phyloP scores from a whole-genome alignment of 257 asterid genomes.

The Lavandula angustifolia region DNA sequence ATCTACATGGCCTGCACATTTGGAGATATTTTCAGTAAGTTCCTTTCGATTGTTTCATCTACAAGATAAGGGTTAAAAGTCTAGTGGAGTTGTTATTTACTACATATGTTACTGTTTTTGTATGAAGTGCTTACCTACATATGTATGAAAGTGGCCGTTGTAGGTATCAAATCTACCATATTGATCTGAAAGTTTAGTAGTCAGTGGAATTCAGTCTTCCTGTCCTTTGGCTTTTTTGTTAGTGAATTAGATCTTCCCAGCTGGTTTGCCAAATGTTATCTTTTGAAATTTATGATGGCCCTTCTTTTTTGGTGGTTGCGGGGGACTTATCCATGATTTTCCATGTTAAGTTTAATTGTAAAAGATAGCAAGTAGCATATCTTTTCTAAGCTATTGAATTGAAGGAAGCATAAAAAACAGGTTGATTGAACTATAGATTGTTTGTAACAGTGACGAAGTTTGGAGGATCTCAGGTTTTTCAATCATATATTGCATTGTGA shows the following conservation, averaged over 20 bases:
- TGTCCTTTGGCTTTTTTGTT: neutral
- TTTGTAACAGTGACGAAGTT: neutral
- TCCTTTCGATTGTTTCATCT: conserved; percentile 18
- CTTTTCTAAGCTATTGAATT: too few species aligned
- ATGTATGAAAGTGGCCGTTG: neutral
- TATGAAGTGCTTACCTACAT: conserved; percentile 4
- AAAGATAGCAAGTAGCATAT: too few species aligned
- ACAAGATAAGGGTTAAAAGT: conserved; percentile 10
- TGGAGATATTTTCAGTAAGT: conserved; percentile 86
- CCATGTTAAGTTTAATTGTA: too few species aligned
- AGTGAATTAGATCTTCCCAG: neutral
- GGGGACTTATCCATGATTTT: too few species aligned
- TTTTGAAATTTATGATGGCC: too few species aligned
- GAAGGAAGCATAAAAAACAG: neutral
- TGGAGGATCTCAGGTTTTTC: neutral
- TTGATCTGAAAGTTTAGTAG: neutral
- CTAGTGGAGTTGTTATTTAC: conserved; percentile 1
- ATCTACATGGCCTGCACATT: conserved; percentile 98
- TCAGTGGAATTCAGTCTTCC: neutral
- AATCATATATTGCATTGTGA: conserved; percentile 5
- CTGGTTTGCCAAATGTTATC: neutral
- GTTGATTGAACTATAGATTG: neutral
- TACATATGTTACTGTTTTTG: conserved; percentile 12
- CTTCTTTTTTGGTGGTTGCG: too few species aligned
- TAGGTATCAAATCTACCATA: neutral